Base-by-base conservation (phyloP, 164 flowering plant species). In the Vitis riparia region DNA sequence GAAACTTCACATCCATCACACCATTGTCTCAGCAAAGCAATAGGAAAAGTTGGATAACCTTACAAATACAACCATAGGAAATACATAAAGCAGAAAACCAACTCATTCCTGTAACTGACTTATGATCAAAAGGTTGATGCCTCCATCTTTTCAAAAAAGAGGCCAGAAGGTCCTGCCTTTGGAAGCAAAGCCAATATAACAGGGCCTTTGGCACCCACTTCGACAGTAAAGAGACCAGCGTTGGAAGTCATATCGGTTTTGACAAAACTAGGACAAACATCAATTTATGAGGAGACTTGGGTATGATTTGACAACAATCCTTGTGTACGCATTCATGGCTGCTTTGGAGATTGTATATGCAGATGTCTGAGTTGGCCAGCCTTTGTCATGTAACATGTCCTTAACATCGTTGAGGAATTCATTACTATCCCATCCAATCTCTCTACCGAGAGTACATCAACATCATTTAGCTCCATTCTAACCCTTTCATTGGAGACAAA, bases 241-340 rank as follows among this genome's bases (percentile, higher is more conserved):
- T 77, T 37, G 55, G 7, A 2, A 44, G 48, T 76, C 6, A 81
- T 44, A 9, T 83, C 79, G 1, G 85, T 81, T 23, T 71, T 76
- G 51, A 63, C 67, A 29, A 9, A 73, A 16, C 87, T 79, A 27
- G 87, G 87, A 52, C 62, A 48, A 15, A 78, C 73, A 3, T 19
- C 48, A 27, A 32, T 81, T 81, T 14, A 77, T 60, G 12, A 8
- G 9, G 10, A 81, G 3, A 8, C 16, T 16, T 1, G 79, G 74
- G 30, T 67, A 67, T 44, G 57, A 76, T 44, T 63, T 68, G 5
- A 83, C 83, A 11, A 79, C 9, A 44, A 81, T 57, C 65, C 82
- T 71, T 30, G 83, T 81, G 50, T 84, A 76, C 0, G 82, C 83
- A 66, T 69, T 81, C 63, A 81, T n/a, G 50, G 81, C 76, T 13